Conservation (phyloP, 805 yeast genomes). For the Groenewaldozyma tartarivorans region DNA sequence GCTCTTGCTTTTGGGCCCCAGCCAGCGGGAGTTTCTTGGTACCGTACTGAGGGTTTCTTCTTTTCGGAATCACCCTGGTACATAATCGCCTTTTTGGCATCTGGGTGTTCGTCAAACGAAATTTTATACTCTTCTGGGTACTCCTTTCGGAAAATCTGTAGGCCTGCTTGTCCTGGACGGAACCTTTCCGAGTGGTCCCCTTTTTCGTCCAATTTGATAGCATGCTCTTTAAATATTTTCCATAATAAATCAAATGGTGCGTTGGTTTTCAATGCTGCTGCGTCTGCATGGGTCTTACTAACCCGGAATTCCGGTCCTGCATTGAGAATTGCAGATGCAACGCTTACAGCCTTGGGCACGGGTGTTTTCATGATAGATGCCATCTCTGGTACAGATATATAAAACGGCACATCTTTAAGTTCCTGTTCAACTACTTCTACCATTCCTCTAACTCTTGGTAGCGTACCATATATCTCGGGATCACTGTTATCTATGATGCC, state of each 20-base stretch:
- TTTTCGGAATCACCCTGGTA: slow-evolving; percentile 53
- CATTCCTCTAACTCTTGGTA: slow-evolving; percentile 86
- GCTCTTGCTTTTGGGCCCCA: slow-evolving; percentile 71
- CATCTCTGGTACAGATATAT: slow-evolving; percentile 69
- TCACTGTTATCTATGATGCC: slow-evolving; percentile 43
- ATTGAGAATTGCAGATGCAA: slow-evolving; percentile 75
- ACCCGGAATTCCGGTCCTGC: slow-evolving; percentile 56
- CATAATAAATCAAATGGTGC: slow-evolving; percentile 80
- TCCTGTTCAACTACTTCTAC: slow-evolving; percentile 73
- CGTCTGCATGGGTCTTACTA: slow-evolving; percentile 81
- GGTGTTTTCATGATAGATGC: slow-evolving; percentile 71
- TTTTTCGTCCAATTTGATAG: slow-evolving; percentile 25
- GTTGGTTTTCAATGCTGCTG: slow-evolving; percentile 78
- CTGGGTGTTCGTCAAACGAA: slow-evolving; percentile 53
- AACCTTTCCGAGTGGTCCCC: slow-evolving; percentile 26
- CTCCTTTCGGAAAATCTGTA: slow-evolving; percentile 16
- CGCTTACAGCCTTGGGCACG: slow-evolving; percentile 66
- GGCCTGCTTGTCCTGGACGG: slow-evolving; percentile 27
- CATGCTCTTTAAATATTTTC: slow-evolving; percentile 61
- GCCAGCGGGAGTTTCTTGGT: slow-evolving; percentile 86
- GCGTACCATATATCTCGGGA: slow-evolving; percentile 60
- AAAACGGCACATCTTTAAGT: slow-evolving; percentile 57
- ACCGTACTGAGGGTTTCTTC: slow-evolving; percentile 72
- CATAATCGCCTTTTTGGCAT: slow-evolving; percentile 29
- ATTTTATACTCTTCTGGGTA: slow-evolving; percentile 21